phyloP scores from a whole-genome alignment of 805 yeast species.

The Ogataea sp. region DNA sequence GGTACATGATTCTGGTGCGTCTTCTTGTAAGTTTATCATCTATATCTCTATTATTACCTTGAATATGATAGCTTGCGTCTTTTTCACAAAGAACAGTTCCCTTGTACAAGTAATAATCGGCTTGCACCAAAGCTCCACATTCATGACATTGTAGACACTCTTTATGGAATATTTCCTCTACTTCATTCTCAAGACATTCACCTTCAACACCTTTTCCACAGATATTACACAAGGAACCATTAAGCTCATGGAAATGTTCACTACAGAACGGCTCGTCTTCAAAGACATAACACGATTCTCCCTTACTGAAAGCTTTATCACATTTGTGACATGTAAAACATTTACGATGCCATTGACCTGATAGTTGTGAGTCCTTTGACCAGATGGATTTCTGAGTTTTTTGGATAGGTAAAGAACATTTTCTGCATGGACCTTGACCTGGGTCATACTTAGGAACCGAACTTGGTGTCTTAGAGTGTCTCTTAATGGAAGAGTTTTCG shows the following conservation, averaged over 20 bases:
- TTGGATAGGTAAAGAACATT: conserved; percentile 48
- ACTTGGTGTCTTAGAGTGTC: no score
- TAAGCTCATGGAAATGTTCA: conserved; percentile 64
- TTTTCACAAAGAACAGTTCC: conserved; percentile 44
- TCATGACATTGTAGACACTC: conserved; percentile 61
- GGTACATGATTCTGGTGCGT: conserved; percentile 24
- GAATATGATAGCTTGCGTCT: conserved; percentile 20
- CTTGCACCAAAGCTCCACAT: conserved; percentile 43
- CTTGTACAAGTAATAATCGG: conserved; percentile 49
- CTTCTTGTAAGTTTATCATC: conserved; percentile 20
- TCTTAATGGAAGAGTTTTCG: no score
- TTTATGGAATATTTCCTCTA: conserved; percentile 64
- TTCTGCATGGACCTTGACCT: conserved; percentile 78
- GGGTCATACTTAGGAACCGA: conserved; percentile 42
- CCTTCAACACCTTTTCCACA: conserved; percentile 85
- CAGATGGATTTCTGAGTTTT: conserved; percentile 55
- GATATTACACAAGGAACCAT: conserved; percentile 63
- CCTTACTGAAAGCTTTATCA: conserved; percentile 44
- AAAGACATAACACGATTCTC: conserved; percentile 64
- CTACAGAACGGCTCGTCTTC: conserved; percentile 80
- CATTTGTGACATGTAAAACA: conserved; percentile 79
- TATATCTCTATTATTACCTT: conserved; percentile 1
- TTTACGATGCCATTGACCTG: conserved; percentile 90
- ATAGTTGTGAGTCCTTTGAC: conserved; percentile 75
- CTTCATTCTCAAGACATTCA: conserved; percentile 73